Percentiles rank a stretch among this genome's conserved stretches.
Conservation (phyloP, 1,284 basidiomycete species). For the Tilletia caries region DNA sequence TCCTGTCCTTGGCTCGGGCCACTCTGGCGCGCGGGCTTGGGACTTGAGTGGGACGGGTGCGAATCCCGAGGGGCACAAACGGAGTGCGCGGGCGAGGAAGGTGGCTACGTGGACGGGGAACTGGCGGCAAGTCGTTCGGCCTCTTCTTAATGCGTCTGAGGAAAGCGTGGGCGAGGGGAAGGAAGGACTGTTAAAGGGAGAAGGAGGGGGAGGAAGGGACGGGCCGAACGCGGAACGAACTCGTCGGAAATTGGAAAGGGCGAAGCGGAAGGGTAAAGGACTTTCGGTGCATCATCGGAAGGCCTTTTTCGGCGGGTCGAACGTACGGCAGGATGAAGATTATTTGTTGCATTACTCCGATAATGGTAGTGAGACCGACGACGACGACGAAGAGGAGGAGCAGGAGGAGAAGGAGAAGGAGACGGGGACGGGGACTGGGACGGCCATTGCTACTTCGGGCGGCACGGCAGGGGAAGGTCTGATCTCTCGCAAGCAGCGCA, state of each 20-base stretch:
- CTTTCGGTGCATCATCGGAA: neutral
- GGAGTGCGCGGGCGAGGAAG: conserved; percentile 12
- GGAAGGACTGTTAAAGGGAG: too few species aligned
- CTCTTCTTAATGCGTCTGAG: conserved; percentile 23
- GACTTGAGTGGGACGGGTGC: neutral
- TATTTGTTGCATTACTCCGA: neutral
- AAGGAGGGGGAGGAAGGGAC: too few species aligned
- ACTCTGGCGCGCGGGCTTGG: neutral
- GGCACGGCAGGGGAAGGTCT: neutral
- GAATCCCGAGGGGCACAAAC: too few species aligned
- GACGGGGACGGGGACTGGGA: neutral
- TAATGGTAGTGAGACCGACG: neutral
- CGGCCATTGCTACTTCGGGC: neutral
- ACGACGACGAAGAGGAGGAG: neutral
- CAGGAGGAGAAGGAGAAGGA: neutral
- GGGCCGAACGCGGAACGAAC: neutral
- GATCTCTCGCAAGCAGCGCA: neutral
- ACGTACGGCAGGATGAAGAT: neutral
- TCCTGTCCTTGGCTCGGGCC: conserved; percentile 20
- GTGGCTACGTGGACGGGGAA: conserved; percentile 34
- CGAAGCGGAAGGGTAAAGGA: conserved; percentile 3
- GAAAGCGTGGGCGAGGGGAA: too few species aligned
- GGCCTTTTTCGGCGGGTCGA: neutral
- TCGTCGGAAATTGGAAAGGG: neutral
- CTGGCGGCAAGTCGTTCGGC: conserved; percentile 40